Base-by-base conservation (phyloP, 2,329 filamentous ascomycete species). In the Gyromitra esculenta region DNA sequence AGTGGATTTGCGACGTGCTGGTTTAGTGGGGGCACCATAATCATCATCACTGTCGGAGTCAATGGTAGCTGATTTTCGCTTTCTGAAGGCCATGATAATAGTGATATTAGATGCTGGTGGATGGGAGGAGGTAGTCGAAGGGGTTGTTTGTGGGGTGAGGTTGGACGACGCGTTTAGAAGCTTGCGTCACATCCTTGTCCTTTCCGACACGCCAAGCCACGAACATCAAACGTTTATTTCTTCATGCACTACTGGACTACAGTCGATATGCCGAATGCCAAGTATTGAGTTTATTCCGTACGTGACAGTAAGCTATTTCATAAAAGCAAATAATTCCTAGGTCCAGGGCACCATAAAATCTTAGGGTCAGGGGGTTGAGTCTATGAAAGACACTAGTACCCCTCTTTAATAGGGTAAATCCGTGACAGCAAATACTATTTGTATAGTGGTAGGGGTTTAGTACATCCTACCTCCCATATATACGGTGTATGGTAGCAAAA, bases 1-100 rank as follows among this genome's bases (percentile, higher is more conserved):
- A 1, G 21, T 67, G 8, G 56, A n/a, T 25, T 48, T 64, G 41
- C 43, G 31, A 21, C 63, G 64, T 5, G 31, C 35, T 8, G 50
- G 11, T 43, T 75, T 75, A 11, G 37, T 11, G 15, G 65, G 59
- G 11, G 31, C 21, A 21, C 18, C 18, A 8, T 74, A 39, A 25
- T 62, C 45, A 39, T 21, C 15, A 1, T 54, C 72, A 35, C 54
- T 60, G 8, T 43, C 43, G 1, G 71, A 56, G 39, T 63, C 54
- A 15, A 15, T 8, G 5, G 25, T 7, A 13, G 52, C 9, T 6
- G 66, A 56, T 52, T 71, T 70, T 1, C 72, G 72, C 39, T 75
- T 75, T 21, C n/a, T 71, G 13, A 43, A 66, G 8, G 72, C 41
- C 72, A 75, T 75, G 18, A 9, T 48, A 45, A 5, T 35, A 37